phyloP scores from a whole-genome alignment of 305 asterid species.

The Caryopteris hybrid region DNA sequence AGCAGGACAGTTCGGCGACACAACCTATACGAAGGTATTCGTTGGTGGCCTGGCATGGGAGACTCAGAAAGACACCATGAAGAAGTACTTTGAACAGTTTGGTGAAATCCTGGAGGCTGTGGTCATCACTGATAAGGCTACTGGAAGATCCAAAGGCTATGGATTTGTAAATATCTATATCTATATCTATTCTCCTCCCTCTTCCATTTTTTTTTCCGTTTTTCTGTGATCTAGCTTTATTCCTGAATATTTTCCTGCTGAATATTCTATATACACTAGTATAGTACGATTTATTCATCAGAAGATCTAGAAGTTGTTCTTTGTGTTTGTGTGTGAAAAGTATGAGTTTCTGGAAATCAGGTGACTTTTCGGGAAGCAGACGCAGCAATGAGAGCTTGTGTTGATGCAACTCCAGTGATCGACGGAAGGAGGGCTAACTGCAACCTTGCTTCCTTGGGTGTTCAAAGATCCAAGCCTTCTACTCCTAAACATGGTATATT shows the following conservation, averaged over 20 bases:
- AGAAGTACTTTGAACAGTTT: conserved; percentile 86
- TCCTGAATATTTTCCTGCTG: background rate
- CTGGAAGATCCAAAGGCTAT: conserved; percentile 97
- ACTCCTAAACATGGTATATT: conserved; percentile 73
- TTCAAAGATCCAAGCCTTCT: conserved; percentile 92
- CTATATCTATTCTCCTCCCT: background rate
- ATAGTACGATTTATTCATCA: background rate
- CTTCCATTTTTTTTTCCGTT: background rate
- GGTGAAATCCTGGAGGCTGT: conserved; percentile 97
- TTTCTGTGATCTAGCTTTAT: background rate
- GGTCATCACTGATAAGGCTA: conserved; percentile 86
- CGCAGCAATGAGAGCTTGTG: conserved; percentile 95
- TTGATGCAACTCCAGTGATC: conserved; percentile 86
- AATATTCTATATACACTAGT: background rate
- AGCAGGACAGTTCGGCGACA: background rate
- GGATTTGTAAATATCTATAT: conserved; percentile 57
- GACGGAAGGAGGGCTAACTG: conserved; percentile 99
- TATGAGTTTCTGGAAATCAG: conserved; percentile 38
- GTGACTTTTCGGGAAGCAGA: conserved; percentile 92
- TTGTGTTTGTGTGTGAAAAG: background rate
- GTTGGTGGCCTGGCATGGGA: conserved; percentile 86
- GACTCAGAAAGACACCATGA: conserved; percentile 97
- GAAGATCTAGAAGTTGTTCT: background rate
- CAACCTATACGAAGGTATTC: no score
- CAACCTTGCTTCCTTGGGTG: conserved; percentile 96